Conservation (phyloP, 345 rosid genomes). For the Moricandia moricandioides region DNA sequence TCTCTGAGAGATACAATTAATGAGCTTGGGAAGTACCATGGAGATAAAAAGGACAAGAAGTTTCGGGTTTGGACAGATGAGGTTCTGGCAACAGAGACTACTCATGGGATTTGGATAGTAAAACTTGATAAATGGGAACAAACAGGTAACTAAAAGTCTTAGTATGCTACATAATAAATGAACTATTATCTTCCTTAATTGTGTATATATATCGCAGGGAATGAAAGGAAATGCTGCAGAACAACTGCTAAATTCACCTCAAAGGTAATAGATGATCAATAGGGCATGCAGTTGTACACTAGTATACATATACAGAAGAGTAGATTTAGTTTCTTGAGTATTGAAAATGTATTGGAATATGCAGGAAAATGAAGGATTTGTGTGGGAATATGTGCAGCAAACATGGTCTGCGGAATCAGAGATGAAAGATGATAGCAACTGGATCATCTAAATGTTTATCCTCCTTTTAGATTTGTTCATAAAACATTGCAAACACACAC, state of each 20-base stretch:
- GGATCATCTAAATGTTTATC: background rate
- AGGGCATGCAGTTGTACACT: background rate
- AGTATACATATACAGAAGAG: background rate
- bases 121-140: slow-evolving; percentile 75
- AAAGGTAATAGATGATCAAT: background rate
- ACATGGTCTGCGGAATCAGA: background rate
- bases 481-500: background rate
- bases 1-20: slow-evolving; percentile 59
- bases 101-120: slow-evolving; percentile 60
- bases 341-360: background rate
- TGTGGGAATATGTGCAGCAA: background rate
- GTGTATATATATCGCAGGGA: background rate
- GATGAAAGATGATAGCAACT: background rate
- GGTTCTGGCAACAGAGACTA: slow-evolving; percentile 51
- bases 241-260: background rate
- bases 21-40: slow-evolving; percentile 51
- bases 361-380: background rate
- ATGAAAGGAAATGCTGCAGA: background rate
- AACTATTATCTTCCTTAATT: background rate
- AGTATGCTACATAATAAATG: background rate
- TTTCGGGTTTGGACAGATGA: slow-evolving; percentile 83
- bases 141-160: slow-evolving; percentile 47
- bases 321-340: background rate
- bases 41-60: slow-evolving; percentile 65
- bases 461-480: background rate